Base-by-base conservation (phyloP, 768 basidiomycete genomes). In the Mrakia hoshinonis region DNA sequence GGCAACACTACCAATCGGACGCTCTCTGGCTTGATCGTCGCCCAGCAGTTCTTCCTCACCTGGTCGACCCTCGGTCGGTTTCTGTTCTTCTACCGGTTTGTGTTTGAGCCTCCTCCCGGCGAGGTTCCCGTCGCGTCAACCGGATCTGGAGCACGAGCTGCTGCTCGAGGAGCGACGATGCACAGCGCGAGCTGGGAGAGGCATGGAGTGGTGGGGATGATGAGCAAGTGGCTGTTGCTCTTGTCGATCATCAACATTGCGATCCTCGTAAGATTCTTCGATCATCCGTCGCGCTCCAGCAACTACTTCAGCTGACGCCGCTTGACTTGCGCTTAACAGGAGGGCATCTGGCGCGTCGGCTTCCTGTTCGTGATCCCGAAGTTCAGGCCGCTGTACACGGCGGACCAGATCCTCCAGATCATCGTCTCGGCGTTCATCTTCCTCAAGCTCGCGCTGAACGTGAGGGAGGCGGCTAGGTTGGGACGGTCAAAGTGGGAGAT, bases 11-110 rank as follows among this genome's bases (percentile, higher is more conserved):
- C 48, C 7, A 69, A 63, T n/a, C 58, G 61, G 4, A 22, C 38
- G 3, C 34, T 47, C 2, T n/a, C 68, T 4, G 31, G 47, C 47
- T 49, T 69, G 20, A 36, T 54, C 47, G 11, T 69, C 39, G 34
- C 48, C 36, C 60, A 62, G 26, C 68, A 69, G 20, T 12, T 51
- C 15, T 34, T 69, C n/a, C 68, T 69, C 36, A 60, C 38, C 31
- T 34, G 46, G 20, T 38, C 34, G n/a, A 15, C 22, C 31, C 24
- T 43, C 6, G 43, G 26, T 47, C 46, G 49, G 13, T 63, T 36
- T 26, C 20, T 47, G 34, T 69, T 63, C 51, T 47, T 69, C 48
- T 48, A 36, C 51, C 60, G 66, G 9, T 24, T 62, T 31, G 5
- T 52, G 47, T 22, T 29, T n/a, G 22, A 43, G 26, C 39, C 51